Conservation (phyloP, 352 stramenopile species). For the Pythium aphanidermatum region DNA sequence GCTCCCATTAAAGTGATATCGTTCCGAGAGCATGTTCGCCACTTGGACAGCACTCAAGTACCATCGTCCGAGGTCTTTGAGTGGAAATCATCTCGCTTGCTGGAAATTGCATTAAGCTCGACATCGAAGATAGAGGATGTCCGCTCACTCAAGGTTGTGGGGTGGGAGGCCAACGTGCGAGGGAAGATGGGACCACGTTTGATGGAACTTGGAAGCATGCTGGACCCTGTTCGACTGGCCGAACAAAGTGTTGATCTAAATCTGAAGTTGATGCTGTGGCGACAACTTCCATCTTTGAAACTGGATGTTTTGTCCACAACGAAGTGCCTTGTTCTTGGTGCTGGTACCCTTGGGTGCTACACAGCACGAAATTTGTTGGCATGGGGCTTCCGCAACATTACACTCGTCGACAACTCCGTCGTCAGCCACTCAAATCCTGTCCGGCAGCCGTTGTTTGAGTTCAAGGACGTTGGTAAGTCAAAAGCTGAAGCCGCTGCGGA, state of each 20-base stretch:
- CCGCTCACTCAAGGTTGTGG: conserved; percentile 34
- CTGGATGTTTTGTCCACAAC: conserved; percentile 86
- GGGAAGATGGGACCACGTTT: conserved; percentile 67
- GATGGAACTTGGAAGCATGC: conserved; percentile 64
- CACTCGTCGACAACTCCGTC: conserved; percentile 96
- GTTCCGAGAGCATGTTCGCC: conserved; percentile 68
- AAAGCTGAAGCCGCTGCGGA: conserved; percentile 94
- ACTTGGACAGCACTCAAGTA: conserved; percentile 21
- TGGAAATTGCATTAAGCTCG: conserved; percentile 27
- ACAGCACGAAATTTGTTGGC: conserved; percentile 93
- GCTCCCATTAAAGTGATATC: conserved; percentile 44
- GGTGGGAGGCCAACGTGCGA: conserved; percentile 72
- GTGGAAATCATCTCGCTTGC: conserved; percentile 54
- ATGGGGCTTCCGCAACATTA: conserved; percentile 97
- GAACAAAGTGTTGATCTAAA: conserved; percentile 98
- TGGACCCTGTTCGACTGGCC: conserved; percentile 87
- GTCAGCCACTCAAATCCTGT: conserved; percentile 98
- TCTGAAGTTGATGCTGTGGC: conserved; percentile 98
- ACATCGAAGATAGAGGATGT: conserved; percentile 8
- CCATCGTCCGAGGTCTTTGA: conserved; percentile 32
- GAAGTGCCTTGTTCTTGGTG: conserved; percentile 95
- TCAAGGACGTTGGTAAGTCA: conserved; percentile 91
- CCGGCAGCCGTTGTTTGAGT: conserved; percentile 95
- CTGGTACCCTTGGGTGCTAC: conserved; percentile 96
- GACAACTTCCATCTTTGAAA: conserved; percentile 93